Conservation (phyloP, 2,329 filamentous ascomycete species). For the Colletotrichum somersetense region DNA sequence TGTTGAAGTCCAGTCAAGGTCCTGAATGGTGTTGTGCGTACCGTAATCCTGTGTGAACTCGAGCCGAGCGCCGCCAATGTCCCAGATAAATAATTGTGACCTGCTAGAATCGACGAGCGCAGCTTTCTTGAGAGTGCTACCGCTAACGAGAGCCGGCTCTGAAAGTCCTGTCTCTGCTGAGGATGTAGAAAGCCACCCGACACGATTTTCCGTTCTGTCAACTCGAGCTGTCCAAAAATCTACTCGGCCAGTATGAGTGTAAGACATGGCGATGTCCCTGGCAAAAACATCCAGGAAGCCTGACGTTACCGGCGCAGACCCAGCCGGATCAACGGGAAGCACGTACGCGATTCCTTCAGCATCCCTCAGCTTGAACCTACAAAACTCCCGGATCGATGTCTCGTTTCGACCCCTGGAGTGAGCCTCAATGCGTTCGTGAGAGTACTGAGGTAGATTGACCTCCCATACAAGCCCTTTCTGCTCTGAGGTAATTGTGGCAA, state of each 20-base stretch:
- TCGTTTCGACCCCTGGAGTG: constrained; percentile 50
- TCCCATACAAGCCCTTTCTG: constrained; percentile 88
- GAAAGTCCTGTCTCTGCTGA: constrained; percentile 82
- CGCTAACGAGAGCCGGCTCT: constrained; percentile 83
- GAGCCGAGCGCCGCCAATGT: constrained; percentile 82
- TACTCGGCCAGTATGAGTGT: constrained; percentile 79
- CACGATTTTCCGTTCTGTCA: constrained; percentile 66
- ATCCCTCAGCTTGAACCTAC: constrained; percentile 75
- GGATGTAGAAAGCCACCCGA: constrained; percentile 88
- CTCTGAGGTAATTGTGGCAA: constrained; percentile 85
- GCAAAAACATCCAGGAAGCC: constrained; percentile 90
- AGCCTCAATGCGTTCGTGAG: constrained; percentile 44
- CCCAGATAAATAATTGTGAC: constrained; percentile 90
- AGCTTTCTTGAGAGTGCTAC: constrained; percentile 87
- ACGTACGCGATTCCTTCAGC: constrained; percentile 73
- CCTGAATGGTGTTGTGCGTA: constrained; percentile 79
- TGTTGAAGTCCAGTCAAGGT: constrained; percentile 94
- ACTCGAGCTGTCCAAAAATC: constrained; percentile 89
- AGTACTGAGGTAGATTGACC: constrained; percentile 69
- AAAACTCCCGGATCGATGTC: constrained; percentile 73
- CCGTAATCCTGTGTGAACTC: constrained; percentile 85
- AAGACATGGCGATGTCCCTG: constrained; percentile 87
- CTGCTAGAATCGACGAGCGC: constrained; percentile 82
- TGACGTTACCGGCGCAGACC: constrained; percentile 76
- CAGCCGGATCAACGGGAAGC: constrained; percentile 88